Conservation (phyloP, 2,329 filamentous ascomycete species). For the Cylindrodendrum hubeiense region DNA sequence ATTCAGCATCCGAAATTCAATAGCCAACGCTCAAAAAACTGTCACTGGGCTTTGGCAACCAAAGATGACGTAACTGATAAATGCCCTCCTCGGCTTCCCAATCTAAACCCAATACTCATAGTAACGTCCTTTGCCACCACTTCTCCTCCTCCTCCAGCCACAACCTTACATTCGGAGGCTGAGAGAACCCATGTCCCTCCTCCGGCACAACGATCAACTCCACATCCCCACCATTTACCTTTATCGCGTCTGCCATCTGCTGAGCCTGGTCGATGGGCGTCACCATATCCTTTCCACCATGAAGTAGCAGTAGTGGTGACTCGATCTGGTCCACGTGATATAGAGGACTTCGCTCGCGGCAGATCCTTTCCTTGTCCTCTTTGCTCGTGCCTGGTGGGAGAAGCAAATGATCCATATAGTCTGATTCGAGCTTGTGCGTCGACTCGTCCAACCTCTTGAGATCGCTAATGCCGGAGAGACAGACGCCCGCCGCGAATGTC, state of each 20-base stretch:
- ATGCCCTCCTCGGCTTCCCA: background rate
- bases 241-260: conserved; percentile 62
- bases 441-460: conserved; percentile 58
- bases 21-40: background rate
- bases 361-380: conserved; percentile 56
- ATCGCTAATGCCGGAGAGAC: conserved; percentile 64
- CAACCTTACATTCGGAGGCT: conserved; percentile 53
- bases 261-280: conserved; percentile 69
- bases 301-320: conserved; percentile 66
- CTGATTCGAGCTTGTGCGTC: conserved; percentile 69
- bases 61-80: too few species aligned
- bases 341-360: conserved; percentile 61
- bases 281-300: conserved; percentile 67
- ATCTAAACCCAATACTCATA: conserved; percentile 33
- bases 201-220: conserved; percentile 60
- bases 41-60: background rate
- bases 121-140: conserved; percentile 60
- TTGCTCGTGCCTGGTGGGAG: conserved; percentile 50
- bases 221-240: conserved; percentile 56
- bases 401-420: conserved; percentile 62
- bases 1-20: background rate
- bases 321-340: conserved; percentile 61
- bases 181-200: conserved; percentile 64
- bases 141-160: conserved; percentile 59
- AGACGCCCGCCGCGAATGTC: conserved; percentile 62